These are phyloP conservation scores for Triadica sebifera DNA, from an alignment of 345 rosid species.

Conservation along the genomic window DNA sequence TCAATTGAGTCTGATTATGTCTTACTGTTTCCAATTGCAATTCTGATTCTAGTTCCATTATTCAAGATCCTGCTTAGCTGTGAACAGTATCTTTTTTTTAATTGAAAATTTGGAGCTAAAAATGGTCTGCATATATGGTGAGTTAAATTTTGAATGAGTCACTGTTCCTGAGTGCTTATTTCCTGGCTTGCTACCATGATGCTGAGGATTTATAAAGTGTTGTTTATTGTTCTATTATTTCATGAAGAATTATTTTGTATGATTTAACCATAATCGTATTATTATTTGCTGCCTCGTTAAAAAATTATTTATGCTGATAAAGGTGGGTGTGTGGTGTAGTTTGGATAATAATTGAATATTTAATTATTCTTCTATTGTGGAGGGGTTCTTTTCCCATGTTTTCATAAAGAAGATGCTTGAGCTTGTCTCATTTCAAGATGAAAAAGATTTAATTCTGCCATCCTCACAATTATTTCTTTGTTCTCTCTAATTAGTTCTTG, in stretches of 20 bases:
- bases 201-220: neutral
- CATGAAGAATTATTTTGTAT: neutral
- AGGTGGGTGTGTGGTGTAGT: neutral
- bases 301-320: neutral
- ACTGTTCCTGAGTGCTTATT: neutral
- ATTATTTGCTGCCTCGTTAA: neutral
- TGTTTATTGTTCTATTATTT: neutral
- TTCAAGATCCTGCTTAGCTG: neutral
- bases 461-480: neutral
- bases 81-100: neutral
- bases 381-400: neutral
- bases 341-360: neutral
- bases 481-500: slow-evolving; percentile 10
- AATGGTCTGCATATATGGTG: neutral
- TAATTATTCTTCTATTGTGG: neutral
- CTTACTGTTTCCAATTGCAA: too few relatives aligned
- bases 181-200: neutral
- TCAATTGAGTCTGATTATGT: too few relatives aligned
- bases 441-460: neutral
- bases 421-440: neutral
- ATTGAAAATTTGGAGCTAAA: neutral
- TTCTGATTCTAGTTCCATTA: too few relatives aligned
- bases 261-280: neutral
- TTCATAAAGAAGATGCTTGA: neutral
- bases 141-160: neutral